These are phyloP conservation scores for Scedosporium boydii DNA, from an alignment of 2,329 filamentous ascomycete genomes.

Conservation along the genomic window DNA sequence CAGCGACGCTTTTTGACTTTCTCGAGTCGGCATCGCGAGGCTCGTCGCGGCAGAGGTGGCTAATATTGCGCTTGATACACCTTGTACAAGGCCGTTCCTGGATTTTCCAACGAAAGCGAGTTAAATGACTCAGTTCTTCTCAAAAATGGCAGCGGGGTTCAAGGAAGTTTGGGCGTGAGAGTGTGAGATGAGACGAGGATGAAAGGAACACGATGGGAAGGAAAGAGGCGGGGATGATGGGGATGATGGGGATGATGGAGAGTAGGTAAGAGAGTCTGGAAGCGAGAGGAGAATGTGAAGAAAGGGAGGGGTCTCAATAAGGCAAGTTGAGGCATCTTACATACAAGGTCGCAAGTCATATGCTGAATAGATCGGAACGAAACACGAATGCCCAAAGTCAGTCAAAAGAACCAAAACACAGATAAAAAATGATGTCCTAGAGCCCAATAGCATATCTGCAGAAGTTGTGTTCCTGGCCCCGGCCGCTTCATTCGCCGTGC, in stretches of 20 bases:
- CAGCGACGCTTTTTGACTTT: conserved; percentile 61
- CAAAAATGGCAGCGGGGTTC: background rate
- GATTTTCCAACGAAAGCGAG: conserved; percentile 13
- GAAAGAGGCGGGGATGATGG: background rate
- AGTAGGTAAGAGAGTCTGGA: background rate
- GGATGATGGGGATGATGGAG: background rate
- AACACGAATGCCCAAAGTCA: conserved; percentile 5
- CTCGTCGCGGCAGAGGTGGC: conserved; percentile 96
- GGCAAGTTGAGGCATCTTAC: conserved; percentile 24
- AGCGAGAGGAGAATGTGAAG: background rate
- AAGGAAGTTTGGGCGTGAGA: background rate
- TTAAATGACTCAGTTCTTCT: conserved; percentile 18
- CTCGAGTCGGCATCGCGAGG: conserved; percentile 76
- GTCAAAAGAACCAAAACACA: conserved; percentile 6
- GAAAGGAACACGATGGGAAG: background rate
- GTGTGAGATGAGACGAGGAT: background rate
- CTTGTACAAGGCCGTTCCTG: conserved; percentile 93
- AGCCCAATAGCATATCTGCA: conserved; percentile 8
- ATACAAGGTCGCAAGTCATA: conserved; percentile 88
- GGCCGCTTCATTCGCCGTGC: background rate
- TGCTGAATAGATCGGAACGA: conserved; percentile 42
- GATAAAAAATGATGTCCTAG: conserved; percentile 12
- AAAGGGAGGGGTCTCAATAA: background rate
- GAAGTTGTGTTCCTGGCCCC: background rate
- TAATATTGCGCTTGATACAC: conserved; percentile 98